Base-by-base conservation (phyloP, 2,329 filamentous ascomycete genomes). In the Trichoderma koningii region DNA sequence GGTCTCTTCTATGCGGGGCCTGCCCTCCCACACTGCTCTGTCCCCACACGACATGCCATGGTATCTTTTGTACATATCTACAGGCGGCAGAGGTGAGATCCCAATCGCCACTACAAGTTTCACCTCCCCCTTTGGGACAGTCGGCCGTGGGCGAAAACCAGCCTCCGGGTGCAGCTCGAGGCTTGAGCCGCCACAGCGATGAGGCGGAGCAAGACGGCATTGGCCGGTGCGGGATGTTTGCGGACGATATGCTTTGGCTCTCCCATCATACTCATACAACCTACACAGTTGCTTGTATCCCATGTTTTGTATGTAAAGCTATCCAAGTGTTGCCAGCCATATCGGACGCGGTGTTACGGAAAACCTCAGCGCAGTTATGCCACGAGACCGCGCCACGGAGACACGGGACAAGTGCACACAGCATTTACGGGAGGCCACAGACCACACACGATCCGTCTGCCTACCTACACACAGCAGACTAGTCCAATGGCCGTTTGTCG, bases 91-190 rank as follows among this genome's bases (percentile, higher is more conserved):
- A 51, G 21, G 5, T 34, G 28, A 62, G 57, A 62, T 62, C 57
- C 42, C 38, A 62, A 63, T 63, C 48, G 50, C 52, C 60, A 41
- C 51, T 48, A 42, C 28, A 15, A 41, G 21, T 30, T 28, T 59
- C 38, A 52, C 63, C 63, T 64, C 52, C 63, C 63, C 28, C 34
- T 45, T 64, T 64, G 12, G 55, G 63, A 56, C 34, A 9, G 55
- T 52, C 45, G 47, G 47, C 63, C 63, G 63, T 45, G 28, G 47
- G 26, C 34, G 34, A 41, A 44, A 41, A 44, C 38, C 21, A 23
- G 48, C 38, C 48, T 61, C 48, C 23, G 30, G 47, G 30, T 34
- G 34, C 34, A 14, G 3, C 12, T 14, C 48, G 52, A 34, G 23
- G 23, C 47, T 44, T 12, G 57, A 52, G 38, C 56, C 3, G 34